These are phyloP conservation scores for Aspergillus puulaauensis DNA, from an alignment of 2,329 filamentous ascomycete genomes.

Conservation along the genomic window DNA sequence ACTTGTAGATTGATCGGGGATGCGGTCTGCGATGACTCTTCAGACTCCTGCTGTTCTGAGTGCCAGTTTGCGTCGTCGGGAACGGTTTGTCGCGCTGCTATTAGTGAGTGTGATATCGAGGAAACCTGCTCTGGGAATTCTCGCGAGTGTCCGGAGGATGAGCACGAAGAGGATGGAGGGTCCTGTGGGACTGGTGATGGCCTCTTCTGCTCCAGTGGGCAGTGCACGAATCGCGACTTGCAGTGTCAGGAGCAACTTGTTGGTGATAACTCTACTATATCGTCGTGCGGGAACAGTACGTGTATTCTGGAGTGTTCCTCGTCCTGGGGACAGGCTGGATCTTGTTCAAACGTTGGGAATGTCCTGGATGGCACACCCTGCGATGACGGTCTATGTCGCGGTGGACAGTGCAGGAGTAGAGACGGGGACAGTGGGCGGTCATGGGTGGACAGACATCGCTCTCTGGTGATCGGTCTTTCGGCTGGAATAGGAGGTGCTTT, in stretches of 20 bases:
- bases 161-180: slow-evolving; percentile 4
- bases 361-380: slow-evolving; percentile 14
- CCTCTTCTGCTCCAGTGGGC: slow-evolving; percentile 12
- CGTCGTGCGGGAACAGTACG: slow-evolving; percentile 1
- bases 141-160: slow-evolving; percentile 9
- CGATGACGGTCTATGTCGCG: neutral
- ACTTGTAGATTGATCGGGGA: slow-evolving; percentile 18
- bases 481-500: slow-evolving; percentile 16
- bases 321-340: neutral
- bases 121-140: slow-evolving; percentile 11
- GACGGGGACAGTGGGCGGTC: neutral
- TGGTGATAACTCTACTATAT: slow-evolving; percentile 1
- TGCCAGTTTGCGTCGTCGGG: slow-evolving; percentile 9
- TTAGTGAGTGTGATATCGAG: slow-evolving; percentile 6
- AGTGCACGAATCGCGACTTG: slow-evolving; percentile 14
- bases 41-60: slow-evolving; percentile 7
- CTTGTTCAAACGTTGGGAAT: neutral
- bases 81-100: slow-evolving; percentile 11
- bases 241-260: slow-evolving; percentile 8
- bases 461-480: slow-evolving; percentile 15
- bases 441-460: slow-evolving; percentile 13
- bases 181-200: neutral
- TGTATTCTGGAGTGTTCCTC: slow-evolving; percentile 10
- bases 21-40: slow-evolving; percentile 13
- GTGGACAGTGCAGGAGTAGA: neutral